Evolutionary conservation across 2,329 filamentous ascomycete genomes (phyloP), one percentile per base, ranked within the genome.

Genomic region (Pseudogymnoascus sp.): DNA sequence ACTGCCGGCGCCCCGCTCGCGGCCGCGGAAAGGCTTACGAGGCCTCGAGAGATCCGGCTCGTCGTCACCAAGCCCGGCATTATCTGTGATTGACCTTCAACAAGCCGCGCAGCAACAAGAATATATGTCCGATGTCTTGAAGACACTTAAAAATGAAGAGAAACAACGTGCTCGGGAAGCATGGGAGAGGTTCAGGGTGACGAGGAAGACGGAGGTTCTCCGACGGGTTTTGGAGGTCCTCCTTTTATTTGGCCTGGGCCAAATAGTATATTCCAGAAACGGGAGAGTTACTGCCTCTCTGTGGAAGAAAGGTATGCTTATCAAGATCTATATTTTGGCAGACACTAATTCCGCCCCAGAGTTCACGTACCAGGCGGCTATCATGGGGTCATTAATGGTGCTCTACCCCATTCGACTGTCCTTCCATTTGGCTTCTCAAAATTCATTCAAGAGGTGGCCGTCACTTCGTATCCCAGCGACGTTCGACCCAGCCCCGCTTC

Each of bases 401-500:
- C 68, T 82, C 10, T 89, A 90, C 67, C 87, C 87, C 2, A 61
- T 87, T 39, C 78, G 86, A 62, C 74, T 87, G n/a, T 69, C 79
- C 5, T 66, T 75, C 15, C 82, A 82, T 79, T 62, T 67, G 21
- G 66, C 65, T 12, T 65, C 67, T 21, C 59, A 64, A 27, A 62
- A 59, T 15, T 65, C 65, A 35, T 71, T 65, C 62, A 66, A 68
- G 60, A 61, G 45, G 13, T 65, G 67, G 27, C 62, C 69, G 9
- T 63, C 65, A 18, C 69, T 87, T 36, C 71, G 72, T 31, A 78
- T 96, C 37, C 91, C 92, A 0, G 77, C 85, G 3, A 81, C 83
- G n/a, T 96, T 97, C 74, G 93, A 97, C 70, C 92, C 92, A 2
- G 93, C 93, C 5, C 90, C 92, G 9, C 80, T 96, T n/a, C 75